A percentile compares a stretch with the other conserved stretches of the same genome.
Conservation (phyloP, 345 rosid species). For the Arabidopsis arenosa region DNA sequence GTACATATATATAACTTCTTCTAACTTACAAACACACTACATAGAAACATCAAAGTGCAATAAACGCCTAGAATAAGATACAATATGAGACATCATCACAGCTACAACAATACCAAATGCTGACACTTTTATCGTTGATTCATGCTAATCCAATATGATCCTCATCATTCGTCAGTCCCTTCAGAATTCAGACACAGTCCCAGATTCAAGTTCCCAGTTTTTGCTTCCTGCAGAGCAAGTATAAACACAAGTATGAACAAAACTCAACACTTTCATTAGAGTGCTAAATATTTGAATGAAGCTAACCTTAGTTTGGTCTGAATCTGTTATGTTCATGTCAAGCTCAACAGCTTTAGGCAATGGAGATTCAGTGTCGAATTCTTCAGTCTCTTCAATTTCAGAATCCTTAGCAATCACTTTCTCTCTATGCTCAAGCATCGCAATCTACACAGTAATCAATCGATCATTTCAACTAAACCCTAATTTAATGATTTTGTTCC, state of each 20-base stretch:
- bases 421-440: conserved; percentile 65
- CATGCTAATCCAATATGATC: conserved; percentile 11
- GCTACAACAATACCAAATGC: conserved; percentile 24
- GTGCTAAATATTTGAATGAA: background rate
- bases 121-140: conserved; percentile 12
- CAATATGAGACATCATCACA: conserved; percentile 5
- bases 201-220: conserved; percentile 54
- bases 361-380: conserved; percentile 41
- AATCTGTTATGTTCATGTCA: conserved; percentile 37
- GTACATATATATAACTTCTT: conserved; percentile 26
- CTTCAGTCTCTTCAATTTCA: conserved; percentile 50
- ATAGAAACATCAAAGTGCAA: conserved; percentile 27
- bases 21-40: conserved; percentile 24
- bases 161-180: conserved; percentile 46
- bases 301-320: conserved; percentile 42
- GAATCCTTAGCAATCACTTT: conserved; percentile 50
- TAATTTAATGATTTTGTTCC: background rate
- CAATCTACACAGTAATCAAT: conserved; percentile 56
- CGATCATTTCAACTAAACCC: conserved; percentile 17
- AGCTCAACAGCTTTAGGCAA: conserved; percentile 48
- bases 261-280: background rate
- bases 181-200: conserved; percentile 63
- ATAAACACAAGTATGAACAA: conserved; percentile 1
- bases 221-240: conserved; percentile 55
- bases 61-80: conserved; percentile 12